These are phyloP conservation scores for Scortechinia acanthostroma DNA, from an alignment of 2,329 filamentous ascomycete species.

Conservation along the genomic window DNA sequence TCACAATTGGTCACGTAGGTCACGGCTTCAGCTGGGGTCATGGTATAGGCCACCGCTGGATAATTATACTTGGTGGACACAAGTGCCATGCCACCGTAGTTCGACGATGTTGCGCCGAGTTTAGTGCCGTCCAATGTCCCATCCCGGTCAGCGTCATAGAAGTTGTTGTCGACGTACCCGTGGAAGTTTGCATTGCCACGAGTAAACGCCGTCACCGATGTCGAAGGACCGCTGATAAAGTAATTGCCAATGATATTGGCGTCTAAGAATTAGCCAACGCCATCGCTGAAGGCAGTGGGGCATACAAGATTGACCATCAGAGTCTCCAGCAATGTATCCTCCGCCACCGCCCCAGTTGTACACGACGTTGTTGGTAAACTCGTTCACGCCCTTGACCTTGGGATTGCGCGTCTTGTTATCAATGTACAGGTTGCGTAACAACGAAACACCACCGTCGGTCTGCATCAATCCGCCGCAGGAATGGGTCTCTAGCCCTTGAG, in stretches of 20 bases:
- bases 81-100: slow-evolving; percentile 37
- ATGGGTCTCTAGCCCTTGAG: slow-evolving; percentile 42
- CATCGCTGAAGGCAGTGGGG: no score
- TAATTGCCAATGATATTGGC: slow-evolving; percentile 48
- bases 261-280: no score
- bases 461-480: slow-evolving; percentile 42
- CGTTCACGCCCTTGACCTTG: slow-evolving; percentile 46
- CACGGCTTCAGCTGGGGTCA: no score
- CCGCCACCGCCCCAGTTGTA: slow-evolving; percentile 48
- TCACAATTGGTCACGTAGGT: no score
- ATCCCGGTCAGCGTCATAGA: slow-evolving; percentile 38
- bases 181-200: slow-evolving; percentile 45
- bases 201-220: slow-evolving; percentile 38
- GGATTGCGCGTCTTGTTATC: slow-evolving; percentile 50
- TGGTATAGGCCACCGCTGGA: no score
- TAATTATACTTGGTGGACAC: slow-evolving; percentile 28
- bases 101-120: slow-evolving; percentile 27
- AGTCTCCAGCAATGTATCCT: slow-evolving; percentile 45
- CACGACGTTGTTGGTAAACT: slow-evolving; percentile 39
- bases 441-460: slow-evolving; percentile 36
- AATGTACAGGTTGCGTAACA: slow-evolving; percentile 46
- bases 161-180: slow-evolving; percentile 42
- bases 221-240: slow-evolving; percentile 44
- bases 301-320: slow-evolving; percentile 30
- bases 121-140: slow-evolving; percentile 37